phyloP scores from a whole-genome alignment of 768 basidiomycete genomes.

The Collybiopsis luxurians region DNA sequence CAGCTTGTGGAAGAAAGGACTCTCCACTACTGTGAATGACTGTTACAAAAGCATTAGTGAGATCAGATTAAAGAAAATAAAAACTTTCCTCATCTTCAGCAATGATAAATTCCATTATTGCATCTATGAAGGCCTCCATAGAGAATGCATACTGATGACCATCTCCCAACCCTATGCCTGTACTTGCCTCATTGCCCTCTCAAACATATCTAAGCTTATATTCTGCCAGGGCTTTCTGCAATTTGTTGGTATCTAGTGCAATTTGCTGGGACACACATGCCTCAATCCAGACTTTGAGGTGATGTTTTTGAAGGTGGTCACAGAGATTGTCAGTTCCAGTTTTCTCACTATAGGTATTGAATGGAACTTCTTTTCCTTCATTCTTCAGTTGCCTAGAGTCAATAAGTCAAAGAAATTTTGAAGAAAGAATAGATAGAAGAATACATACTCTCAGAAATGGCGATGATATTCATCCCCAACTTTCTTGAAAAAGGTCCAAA shows the following conservation, averaged over 20 bases:
- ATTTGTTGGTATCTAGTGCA: neutral
- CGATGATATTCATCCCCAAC: too few species aligned
- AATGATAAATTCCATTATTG: neutral
- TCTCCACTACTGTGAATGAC: neutral
- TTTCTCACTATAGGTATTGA: neutral
- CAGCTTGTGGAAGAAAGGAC: conserved; percentile 2
- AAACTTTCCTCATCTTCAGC: neutral
- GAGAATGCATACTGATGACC: too few species aligned
- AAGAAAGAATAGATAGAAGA: too few species aligned
- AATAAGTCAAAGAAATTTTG: neutral
- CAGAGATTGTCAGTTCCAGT: neutral
- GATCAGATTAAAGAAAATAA: neutral
- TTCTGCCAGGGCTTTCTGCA: too few species aligned
- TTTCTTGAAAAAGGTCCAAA: too few species aligned
- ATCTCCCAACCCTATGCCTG: too few species aligned
- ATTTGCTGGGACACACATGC: neutral
- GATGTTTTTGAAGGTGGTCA: neutral
- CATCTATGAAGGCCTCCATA: neutral
- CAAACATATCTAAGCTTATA: too few species aligned
- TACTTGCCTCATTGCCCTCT: neutral
- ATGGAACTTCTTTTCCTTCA: neutral
- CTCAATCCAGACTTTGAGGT: neutral
- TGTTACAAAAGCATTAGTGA: neutral
- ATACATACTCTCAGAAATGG: too few species aligned
- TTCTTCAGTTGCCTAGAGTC: neutral